Percentiles rank a stretch among this genome's conserved stretches.
Evolutionary conservation across 106 monocot species (phyloP).

Genomic region (Dioscorea dumetorum): DNA sequence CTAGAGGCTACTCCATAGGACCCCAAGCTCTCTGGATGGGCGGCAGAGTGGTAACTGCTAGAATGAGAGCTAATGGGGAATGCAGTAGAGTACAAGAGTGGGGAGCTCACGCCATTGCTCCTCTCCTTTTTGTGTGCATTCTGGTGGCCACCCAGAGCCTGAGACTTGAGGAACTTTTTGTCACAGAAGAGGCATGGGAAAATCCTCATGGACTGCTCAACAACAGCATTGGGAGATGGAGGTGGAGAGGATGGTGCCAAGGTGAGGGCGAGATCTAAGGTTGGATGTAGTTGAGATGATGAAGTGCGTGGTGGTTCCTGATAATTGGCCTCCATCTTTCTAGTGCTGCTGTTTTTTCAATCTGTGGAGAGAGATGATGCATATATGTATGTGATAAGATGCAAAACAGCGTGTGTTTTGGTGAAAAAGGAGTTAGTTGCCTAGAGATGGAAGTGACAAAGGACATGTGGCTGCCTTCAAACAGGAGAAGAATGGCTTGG

Average conservation of each 20-base stretch:
- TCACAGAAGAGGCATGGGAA: constrained; percentile 88
- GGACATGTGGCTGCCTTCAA: no score
- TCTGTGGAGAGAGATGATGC: no score
- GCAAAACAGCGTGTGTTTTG: no score
- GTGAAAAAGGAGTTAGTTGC: no score
- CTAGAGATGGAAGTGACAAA: no score
- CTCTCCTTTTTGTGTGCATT: constrained; percentile 87
- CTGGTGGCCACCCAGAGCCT: constrained; percentile 84
- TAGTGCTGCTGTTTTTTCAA: not conserved
- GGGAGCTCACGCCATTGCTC: constrained; percentile 35
- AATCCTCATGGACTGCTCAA: constrained; percentile 34
- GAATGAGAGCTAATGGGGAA: constrained; percentile 40
- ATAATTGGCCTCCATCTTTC: not conserved
- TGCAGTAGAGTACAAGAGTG: constrained; percentile 1
- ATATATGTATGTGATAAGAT: no score
- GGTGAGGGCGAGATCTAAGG: constrained; percentile 25
- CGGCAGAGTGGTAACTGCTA: not conserved
- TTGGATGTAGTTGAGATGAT: not conserved
- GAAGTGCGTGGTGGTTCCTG: constrained; percentile 2
- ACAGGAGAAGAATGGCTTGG: no score
- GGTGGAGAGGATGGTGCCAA: constrained; percentile 11
- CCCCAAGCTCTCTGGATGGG: no score
- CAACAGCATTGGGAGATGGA: not conserved
- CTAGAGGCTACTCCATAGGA: not conserved
- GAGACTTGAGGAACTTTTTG: constrained; percentile 84